Conservation (phyloP, 257 asterid species). For the Rehmannia glutinosa region DNA sequence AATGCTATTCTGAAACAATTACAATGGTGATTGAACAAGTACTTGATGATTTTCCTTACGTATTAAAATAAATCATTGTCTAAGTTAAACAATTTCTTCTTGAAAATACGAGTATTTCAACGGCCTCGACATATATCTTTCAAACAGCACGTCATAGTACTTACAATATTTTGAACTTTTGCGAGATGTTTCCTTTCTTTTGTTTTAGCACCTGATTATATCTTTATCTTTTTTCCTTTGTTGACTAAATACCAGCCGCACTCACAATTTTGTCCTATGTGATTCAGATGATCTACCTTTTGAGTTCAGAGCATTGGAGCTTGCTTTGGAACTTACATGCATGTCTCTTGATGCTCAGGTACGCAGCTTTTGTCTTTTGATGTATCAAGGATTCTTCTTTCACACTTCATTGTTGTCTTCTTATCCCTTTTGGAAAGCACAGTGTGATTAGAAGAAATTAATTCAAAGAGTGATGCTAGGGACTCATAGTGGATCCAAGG, state of each 20-base stretch:
- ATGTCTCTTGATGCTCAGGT: constrained; percentile 95
- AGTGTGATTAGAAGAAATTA: neutral
- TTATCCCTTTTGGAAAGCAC: neutral
- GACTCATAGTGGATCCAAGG: neutral
- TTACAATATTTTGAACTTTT: neutral
- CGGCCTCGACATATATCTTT: neutral
- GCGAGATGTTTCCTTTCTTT: neutral
- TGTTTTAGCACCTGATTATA: neutral
- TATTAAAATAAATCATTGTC: no score
- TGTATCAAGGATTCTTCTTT: neutral
- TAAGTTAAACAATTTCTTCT: neutral
- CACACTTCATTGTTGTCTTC: neutral
- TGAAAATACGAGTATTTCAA: neutral
- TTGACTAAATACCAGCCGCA: neutral
- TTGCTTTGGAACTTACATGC: constrained; percentile 91
- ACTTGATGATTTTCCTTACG: no score
- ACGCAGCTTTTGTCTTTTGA: constrained; percentile 23
- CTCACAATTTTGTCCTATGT: constrained; percentile 30
- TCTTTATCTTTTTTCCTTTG: neutral
- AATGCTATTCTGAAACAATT: no score
- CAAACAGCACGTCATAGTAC: neutral
- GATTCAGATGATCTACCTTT: constrained; percentile 91
- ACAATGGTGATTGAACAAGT: no score
- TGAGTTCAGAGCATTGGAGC: constrained; percentile 95
- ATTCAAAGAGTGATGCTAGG: neutral